Conservation (phyloP, 257 asterid species). For the Ophiorrhiza pumila region DNA sequence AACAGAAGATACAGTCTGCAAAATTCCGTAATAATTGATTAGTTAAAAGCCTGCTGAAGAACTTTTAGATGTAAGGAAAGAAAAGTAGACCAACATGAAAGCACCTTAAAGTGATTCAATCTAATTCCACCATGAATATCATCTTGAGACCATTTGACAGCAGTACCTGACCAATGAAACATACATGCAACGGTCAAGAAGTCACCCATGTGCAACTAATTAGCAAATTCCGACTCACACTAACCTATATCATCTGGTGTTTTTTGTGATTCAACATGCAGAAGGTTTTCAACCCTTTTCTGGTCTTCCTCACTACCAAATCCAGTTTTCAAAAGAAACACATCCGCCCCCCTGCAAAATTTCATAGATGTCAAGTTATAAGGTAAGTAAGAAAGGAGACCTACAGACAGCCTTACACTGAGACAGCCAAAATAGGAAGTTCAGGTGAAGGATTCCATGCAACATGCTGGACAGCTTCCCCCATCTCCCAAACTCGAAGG, state of each 20-base stretch:
- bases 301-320: constrained; percentile 74
- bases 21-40: constrained; percentile 19
- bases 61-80: background rate
- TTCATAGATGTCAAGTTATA: constrained; percentile 12
- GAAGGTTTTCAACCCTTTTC: constrained; percentile 57
- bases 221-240: constrained; percentile 21
- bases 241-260: constrained; percentile 58
- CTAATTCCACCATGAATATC: constrained; percentile 72
- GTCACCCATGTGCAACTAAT: background rate
- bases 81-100: constrained; percentile 7
- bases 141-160: constrained; percentile 66
- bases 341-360: constrained; percentile 70
- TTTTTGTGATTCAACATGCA: constrained; percentile 44
- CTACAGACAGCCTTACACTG: constrained; percentile 50
- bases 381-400: constrained; percentile 20
- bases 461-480: constrained; percentile 65
- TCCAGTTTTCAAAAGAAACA: constrained; percentile 54
- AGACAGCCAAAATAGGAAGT: constrained; percentile 77
- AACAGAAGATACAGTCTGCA: constrained; percentile 81
- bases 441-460: constrained; percentile 87
- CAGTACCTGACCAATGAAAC: constrained; percentile 45
- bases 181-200: constrained; percentile 8
- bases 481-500: constrained; percentile 72
- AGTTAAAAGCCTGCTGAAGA: background rate
- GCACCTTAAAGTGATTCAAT: constrained; percentile 89